Conservation (phyloP, 306 rosid species). For the Corylus heterophylla region DNA sequence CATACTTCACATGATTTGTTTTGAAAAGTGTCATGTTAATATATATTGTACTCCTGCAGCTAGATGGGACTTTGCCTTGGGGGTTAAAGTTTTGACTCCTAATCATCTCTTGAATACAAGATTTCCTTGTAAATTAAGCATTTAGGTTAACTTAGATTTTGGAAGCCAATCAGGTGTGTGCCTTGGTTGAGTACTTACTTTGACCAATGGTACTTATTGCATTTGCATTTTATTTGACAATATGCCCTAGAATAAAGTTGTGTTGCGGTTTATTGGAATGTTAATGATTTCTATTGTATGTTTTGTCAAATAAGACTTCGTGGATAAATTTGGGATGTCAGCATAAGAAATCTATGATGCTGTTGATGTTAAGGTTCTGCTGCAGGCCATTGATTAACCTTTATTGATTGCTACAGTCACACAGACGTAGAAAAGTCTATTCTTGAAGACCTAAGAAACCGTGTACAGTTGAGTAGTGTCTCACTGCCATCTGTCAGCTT, state of each 20-base stretch:
- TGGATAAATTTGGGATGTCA: slow-evolving; percentile 18
- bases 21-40: neutral
- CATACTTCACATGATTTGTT: neutral
- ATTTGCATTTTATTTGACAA: neutral
- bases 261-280: neutral
- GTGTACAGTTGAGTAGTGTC: slow-evolving; percentile 88
- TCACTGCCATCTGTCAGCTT: slow-evolving; percentile 95
- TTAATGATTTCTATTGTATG: neutral
- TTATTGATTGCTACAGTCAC: slow-evolving; percentile 59
- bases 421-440: slow-evolving; percentile 88
- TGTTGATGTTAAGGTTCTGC: slow-evolving; percentile 14
- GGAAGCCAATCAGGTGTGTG: neutral
- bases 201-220: neutral
- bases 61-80: no score
- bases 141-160: neutral
- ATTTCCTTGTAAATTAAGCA: neutral
- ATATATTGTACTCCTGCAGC: neutral
- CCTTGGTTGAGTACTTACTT: neutral
- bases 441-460: slow-evolving; percentile 93
- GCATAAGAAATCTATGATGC: slow-evolving; percentile 1
- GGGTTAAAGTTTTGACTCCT: no score
- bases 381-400: slow-evolving; percentile 16
- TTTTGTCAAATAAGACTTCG: neutral
- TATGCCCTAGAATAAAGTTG: neutral
- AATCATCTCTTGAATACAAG: neutral